These are phyloP conservation scores for Rhizophagus clarus DNA, from an alignment of 192 early-diverging fungal species.

Conservation along the genomic window DNA sequence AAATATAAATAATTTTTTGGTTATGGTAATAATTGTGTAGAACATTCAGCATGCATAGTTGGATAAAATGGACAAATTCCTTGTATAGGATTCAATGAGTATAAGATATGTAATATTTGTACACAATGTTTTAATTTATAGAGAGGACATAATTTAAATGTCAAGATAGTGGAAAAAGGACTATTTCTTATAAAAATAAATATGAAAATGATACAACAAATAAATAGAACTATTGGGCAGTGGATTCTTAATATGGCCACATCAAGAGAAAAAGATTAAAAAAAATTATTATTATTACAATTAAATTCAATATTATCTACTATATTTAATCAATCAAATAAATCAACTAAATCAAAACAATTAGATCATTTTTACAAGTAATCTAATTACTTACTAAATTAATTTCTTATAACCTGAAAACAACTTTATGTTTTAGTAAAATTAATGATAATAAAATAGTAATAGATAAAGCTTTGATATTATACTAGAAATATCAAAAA, in stretches of 20 bases:
- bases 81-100: neutral
- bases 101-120: neutral
- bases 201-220: constrained; percentile 7
- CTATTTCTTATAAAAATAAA: constrained; percentile 3
- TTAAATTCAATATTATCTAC: neutral
- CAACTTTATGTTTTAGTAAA: neutral
- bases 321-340: neutral
- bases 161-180: neutral
- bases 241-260: neutral
- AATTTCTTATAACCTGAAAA: constrained; percentile 11
- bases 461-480: neutral
- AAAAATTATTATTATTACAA: constrained; percentile 11
- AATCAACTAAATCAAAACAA: neutral
- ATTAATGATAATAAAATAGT: constrained; percentile 1
- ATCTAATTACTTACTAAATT: neutral
- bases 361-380: too few species aligned
- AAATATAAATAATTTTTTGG: constrained; percentile 4
- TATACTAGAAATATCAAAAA: neutral
- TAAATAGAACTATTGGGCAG: constrained; percentile 3
- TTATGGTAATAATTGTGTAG: neutral
- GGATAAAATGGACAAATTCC: neutral
- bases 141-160: neutral
- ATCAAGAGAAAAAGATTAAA: neutral
- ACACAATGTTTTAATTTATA: constrained; percentile 3
- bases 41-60: neutral